Evolutionary conservation across 257 asterid genomes (phyloP).

Genomic region (Mitragyna speciosa): DNA sequence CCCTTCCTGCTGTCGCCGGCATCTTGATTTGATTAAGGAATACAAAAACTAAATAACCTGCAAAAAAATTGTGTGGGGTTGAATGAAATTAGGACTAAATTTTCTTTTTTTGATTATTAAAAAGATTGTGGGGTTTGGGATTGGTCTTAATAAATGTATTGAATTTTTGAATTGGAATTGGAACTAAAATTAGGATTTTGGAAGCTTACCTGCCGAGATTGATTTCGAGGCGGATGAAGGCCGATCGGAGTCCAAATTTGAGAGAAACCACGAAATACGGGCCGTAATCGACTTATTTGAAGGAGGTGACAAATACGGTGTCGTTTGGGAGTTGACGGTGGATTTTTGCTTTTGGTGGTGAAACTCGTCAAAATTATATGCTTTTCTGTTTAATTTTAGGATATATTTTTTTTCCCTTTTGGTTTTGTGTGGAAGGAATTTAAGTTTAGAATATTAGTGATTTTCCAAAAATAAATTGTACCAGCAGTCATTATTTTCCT

Average conservation of each 20-base stretch:
- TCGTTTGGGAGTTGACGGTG: not conserved
- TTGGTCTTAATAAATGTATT: not conserved
- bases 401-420: too few relatives aligned
- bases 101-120: not conserved
- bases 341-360: not conserved
- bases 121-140: not conserved
- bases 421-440: too few relatives aligned
- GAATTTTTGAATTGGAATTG: not conserved
- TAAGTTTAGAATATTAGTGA: too few relatives aligned
- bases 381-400: too few relatives aligned
- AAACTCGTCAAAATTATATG: not conserved
- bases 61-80: not conserved
- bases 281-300: not conserved
- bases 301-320: not conserved
- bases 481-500: too few relatives aligned
- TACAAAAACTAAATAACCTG: not conserved
- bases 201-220: not conserved
- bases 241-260: not conserved
- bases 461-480: too few relatives aligned
- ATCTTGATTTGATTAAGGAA: slow-evolving; percentile 33
- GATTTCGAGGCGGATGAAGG: not conserved
- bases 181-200: not conserved
- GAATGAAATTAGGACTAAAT: not conserved
- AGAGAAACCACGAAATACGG: not conserved
- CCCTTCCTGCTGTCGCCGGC: slow-evolving; percentile 99